Conservation (phyloP, 2,329 filamentous ascomycete species). For the Epichloe brachyelytri region DNA sequence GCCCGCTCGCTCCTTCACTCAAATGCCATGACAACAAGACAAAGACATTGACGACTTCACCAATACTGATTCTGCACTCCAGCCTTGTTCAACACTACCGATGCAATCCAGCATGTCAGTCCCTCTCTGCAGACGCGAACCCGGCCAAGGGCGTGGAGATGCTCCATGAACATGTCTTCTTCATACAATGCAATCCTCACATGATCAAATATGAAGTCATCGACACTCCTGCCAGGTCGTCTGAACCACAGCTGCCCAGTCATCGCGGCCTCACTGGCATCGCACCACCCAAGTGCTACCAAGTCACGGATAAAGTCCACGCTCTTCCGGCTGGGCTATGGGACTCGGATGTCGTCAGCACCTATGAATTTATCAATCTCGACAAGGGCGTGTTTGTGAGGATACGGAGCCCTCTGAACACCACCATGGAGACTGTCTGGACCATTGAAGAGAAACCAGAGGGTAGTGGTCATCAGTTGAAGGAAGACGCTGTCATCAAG, state of each 20-base stretch:
- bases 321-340: constrained; percentile 41
- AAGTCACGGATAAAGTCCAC: constrained; percentile 37
- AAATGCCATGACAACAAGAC: neutral
- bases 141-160: constrained; percentile 26
- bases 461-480: constrained; percentile 26
- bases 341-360: constrained; percentile 40
- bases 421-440: constrained; percentile 43
- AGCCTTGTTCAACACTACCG: constrained; percentile 31
- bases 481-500: constrained; percentile 36
- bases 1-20: neutral
- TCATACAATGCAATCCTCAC: constrained; percentile 40
- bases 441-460: constrained; percentile 19
- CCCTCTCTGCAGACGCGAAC: constrained; percentile 26
- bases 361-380: constrained; percentile 39
- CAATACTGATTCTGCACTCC: neutral
- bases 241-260: constrained; percentile 16
- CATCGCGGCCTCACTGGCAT: constrained; percentile 13
- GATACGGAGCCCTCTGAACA: constrained; percentile 35
- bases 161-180: constrained; percentile 39
- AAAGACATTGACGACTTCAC: no score
- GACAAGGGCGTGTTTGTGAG: constrained; percentile 37
- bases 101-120: constrained; percentile 29
- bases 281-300: constrained; percentile 26
- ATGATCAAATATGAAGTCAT: constrained; percentile 29
- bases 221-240: constrained; percentile 13